Base-by-base conservation (phyloP, 2,329 filamentous ascomycete species). In the Monilinia fructicola region DNA sequence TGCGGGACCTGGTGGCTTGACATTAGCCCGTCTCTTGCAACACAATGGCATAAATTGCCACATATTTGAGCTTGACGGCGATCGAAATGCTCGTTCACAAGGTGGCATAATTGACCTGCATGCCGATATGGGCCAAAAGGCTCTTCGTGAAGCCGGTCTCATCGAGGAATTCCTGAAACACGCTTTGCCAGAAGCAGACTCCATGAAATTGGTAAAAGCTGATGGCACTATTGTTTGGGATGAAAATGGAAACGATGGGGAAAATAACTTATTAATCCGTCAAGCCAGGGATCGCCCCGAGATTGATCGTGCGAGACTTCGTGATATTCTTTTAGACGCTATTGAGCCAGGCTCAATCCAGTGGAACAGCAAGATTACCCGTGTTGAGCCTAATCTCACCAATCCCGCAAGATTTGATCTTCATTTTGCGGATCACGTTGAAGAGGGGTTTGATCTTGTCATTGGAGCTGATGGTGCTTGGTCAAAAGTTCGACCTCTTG, bases 71-170 rank as follows among this genome's bases (percentile, higher is more conserved):
- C 73, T 74, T 4, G 74, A 78, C 23, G n/a, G 35, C 4, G 53
- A 56, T 14, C 67, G 64, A 38, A 46, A 54, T 35, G 59, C 58
- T 46, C 69, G 69, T 14, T 67, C 62, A 14, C 69, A 71, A 68
- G 71, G 71, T 2, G 84, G 82, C 1, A 83, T 83, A 35, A 74
- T 85, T 6, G 83, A 84, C 61, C 82, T 85, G 64, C 76, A 77
- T 54, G 70, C 72, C 3, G 58, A 73, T 28, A 67, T 69, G 0
- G 76, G 77, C 0, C 77, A 77, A 66, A 69, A 65, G 23, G 76
- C 76, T 3, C 69, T 77, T n/a, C 53, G 67, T 23, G 75, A 75
- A 54, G 76, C 75, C 1, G 76, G 75, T 1, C 70, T 77, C 1
- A 65, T 76, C 4, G 69, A 73, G 35, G 58, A 69, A 23, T 77